A percentile compares a stretch with the other conserved stretches of the same genome.
Evolutionary conservation across 148 eudicot species (phyloP).

Genomic region (Talinum fruticosum): DNA sequence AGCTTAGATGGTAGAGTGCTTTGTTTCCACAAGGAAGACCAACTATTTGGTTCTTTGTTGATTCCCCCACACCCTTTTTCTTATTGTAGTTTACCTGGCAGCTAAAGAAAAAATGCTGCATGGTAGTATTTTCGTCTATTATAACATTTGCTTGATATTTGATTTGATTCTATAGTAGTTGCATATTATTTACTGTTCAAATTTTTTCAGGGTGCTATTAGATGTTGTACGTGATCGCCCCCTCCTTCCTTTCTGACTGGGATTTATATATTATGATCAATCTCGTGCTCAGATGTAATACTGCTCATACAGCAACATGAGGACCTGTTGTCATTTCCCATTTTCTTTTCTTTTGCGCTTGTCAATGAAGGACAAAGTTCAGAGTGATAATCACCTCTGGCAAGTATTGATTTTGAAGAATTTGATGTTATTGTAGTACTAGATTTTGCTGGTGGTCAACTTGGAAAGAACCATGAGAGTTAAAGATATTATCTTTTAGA

Average conservation of each 20-base stretch:
- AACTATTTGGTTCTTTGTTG: too few species aligned
- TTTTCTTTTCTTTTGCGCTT: slow-evolving; percentile 1
- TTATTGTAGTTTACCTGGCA: too few species aligned
- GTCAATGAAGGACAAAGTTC: slow-evolving; percentile 7
- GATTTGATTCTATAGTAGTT: too few species aligned
- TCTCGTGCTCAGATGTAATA: neutral
- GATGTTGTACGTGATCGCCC: neutral
- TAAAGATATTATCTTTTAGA: neutral
- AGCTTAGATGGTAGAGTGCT: neutral
- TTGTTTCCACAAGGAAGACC: neutral
- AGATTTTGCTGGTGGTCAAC: neutral
- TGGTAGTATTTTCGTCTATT: neutral
- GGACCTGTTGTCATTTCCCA: neutral
- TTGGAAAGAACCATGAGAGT: neutral
- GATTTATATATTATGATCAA: neutral
- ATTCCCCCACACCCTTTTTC: too few species aligned
- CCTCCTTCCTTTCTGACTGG: too few species aligned
- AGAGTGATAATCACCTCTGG: neutral
- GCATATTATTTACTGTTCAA: neutral
- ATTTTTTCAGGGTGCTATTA: neutral
- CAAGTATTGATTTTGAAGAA: neutral
- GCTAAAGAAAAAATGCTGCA: too few species aligned
- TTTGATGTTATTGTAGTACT: neutral
- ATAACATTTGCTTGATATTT: too few species aligned
- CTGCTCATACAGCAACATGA: neutral